A percentile compares a stretch with the other conserved stretches of the same genome.
phyloP scores from a whole-genome alignment of 805 yeast genomes.

The Maudiozyma barnettii region DNA sequence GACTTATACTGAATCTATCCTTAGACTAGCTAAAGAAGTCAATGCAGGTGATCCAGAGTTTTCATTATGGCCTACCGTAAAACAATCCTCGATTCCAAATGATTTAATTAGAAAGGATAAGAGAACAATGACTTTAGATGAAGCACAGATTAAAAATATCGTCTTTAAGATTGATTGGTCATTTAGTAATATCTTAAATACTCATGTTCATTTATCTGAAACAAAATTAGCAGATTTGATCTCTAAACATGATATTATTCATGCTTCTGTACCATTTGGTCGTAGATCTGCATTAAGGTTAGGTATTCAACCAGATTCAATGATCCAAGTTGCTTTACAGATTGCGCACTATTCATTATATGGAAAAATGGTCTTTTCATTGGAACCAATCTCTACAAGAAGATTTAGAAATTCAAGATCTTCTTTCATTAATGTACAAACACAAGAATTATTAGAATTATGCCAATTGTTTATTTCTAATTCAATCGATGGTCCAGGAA shows the following conservation, averaged over 20 bases:
- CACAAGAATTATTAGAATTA: conserved; percentile 38
- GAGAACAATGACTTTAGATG: background rate
- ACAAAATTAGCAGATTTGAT: conserved; percentile 81
- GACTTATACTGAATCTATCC: conserved; percentile 79
- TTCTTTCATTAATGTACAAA: conserved; percentile 58
- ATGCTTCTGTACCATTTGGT: conserved; percentile 68
- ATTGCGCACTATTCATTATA: conserved; percentile 84
- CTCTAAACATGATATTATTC: conserved; percentile 67
- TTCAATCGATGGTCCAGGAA: conserved; percentile 39
- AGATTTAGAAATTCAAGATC: conserved; percentile 60
- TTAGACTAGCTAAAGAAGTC: conserved; percentile 71
- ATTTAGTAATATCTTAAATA: conserved; percentile 30
- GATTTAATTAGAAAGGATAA: conserved; percentile 6
- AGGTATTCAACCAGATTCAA: conserved; percentile 83
- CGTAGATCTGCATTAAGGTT: conserved; percentile 63
- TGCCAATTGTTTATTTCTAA: conserved; percentile 60
- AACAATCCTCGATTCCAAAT: conserved; percentile 7
- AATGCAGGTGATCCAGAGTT: conserved; percentile 43
- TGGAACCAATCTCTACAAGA: conserved; percentile 82
- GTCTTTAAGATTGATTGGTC: conserved; percentile 30
- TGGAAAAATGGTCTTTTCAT: conserved; percentile 80
- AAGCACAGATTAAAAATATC: conserved; percentile 4
- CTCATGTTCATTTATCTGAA: conserved; percentile 68
- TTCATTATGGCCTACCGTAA: conserved; percentile 30
- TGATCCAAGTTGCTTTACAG: conserved; percentile 83